A percentile compares a stretch with the other conserved stretches of the same genome.
Conservation (phyloP, 805 yeast species). For the Maudiozyma barnettii region DNA sequence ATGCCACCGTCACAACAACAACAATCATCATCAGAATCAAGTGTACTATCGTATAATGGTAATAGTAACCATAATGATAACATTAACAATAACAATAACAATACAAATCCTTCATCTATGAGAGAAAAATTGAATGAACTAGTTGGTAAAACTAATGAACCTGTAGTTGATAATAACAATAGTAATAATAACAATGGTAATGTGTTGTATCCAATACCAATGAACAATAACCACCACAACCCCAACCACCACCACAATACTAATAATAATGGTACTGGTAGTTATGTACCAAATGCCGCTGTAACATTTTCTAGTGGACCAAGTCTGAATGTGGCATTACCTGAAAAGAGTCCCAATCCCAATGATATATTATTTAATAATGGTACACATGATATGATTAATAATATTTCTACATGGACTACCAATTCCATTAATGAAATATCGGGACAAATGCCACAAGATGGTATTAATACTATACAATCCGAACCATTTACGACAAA, state of each 20-base stretch:
- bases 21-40: no score
- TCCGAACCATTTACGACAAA: neutral
- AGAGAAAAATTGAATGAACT: neutral
- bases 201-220: neutral
- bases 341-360: neutral
- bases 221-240: neutral
- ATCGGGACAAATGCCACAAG: slow-evolving; percentile 7
- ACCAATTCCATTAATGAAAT: slow-evolving; percentile 21
- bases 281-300: neutral
- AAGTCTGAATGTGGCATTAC: neutral
- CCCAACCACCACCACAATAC: neutral
- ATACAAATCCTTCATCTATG: neutral
- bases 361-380: slow-evolving; percentile 21
- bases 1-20: neutral
- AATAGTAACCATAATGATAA: neutral
- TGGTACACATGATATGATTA: slow-evolving; percentile 51
- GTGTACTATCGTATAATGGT: no score
- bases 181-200: neutral
- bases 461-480: neutral
- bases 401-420: slow-evolving; percentile 53
- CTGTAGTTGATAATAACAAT: neutral
- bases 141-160: neutral
- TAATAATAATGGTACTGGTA: neutral
- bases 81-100: neutral
- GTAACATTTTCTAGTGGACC: neutral